Base-by-base conservation (phyloP, 371 early-diverging fungal species). In the Mucor irregularis region DNA sequence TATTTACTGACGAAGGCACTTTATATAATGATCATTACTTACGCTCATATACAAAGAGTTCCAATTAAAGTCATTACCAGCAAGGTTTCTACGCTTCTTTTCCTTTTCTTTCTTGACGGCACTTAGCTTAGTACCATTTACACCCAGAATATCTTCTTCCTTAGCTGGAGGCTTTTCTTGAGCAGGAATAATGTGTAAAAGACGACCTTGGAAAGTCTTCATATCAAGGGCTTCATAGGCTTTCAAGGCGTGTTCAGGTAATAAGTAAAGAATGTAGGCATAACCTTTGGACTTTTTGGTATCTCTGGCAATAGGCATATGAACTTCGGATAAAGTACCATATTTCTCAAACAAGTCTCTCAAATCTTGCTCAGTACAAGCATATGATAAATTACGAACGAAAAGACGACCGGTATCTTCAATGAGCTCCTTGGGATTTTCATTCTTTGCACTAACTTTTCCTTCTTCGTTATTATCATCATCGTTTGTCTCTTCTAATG, bases 31-130 rank as follows among this genome's bases (percentile, higher is more conserved):
- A 43, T 9, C 3, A 56, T 25, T 40, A 58, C 81, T 61, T 80
- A 89, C 90, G 61, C 91, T 95, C 95, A 98, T 95, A 63, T 93
- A 98, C 53, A 98, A 72, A 22, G 87, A 85, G 73, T 95, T 97
- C 98, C 97, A 98, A 71, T 90, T 94, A 54, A 90, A 94, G 53
- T 92, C 93, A 62, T 84, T 90, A 34, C 80, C 82, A 10, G 91
- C 89, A 44, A 82, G 69, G 17, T 82, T 85, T 73, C 90, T 94
- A 57, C 81, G 80, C 71, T 93, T 86, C 56, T 76, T 66, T 39
- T 94, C 94, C 52, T 86, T 83, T 65, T 94, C 83, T 55, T 86
- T 81, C 73, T 96, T 95, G 49, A 91, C 84, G 13, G 81, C 72
- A 55, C 82, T 68, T 4, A 82, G 68, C 34, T 79, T 82, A 26